Base-by-base conservation (phyloP, 1,284 basidiomycete genomes). In the Sphagnurus paluster region DNA sequence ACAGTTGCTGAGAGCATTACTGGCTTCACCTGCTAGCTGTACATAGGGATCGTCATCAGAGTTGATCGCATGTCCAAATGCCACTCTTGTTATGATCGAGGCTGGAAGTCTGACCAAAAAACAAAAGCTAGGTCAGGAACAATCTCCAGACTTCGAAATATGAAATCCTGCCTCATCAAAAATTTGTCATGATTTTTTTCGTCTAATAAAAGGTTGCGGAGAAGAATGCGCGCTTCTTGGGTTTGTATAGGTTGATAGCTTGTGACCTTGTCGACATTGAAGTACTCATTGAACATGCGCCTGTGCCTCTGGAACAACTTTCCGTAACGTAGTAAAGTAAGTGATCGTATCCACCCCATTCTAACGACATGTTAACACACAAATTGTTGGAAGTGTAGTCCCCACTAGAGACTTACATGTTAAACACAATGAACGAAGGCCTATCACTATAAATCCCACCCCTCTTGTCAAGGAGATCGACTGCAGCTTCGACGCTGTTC, bases 401-500 rank as follows among this genome's bases (percentile, higher is more conserved):
- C 7, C 5, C 7, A 11, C 13, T 4, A 14, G 29, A 14, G 5
- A 32, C 5, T 5, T 32, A 56, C 56, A 53, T 17, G 24, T 49
- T 34, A 14, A 41, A 50, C 4, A 54, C 6, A 4, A 42, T 24
- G 29, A 53, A 48, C 9, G 20, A n/a, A 28, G 66, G 66, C 10
- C 67, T 45, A 48, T 64, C 61, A 23, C 63, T 66, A 46, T 68
- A 69, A 19, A 59, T 60, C 4, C 50, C 35, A 7, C 62, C 59
- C 29, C 64, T 53, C 39, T 63, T 64, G 8, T 67, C 67, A 25
- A 71, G 50, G 1, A 72, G 52, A 7, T 67, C 68, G 2, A 46
- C 50, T 9, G 67, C 65, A 2, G 59, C 61, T 41, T 65, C 47
- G 6, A 52, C 37, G 10, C 61, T 61, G 48, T 66, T 70, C 6